Conservation (phyloP, 1,139 yeast genomes). For the Nakaseomyces uthaithaninus region DNA sequence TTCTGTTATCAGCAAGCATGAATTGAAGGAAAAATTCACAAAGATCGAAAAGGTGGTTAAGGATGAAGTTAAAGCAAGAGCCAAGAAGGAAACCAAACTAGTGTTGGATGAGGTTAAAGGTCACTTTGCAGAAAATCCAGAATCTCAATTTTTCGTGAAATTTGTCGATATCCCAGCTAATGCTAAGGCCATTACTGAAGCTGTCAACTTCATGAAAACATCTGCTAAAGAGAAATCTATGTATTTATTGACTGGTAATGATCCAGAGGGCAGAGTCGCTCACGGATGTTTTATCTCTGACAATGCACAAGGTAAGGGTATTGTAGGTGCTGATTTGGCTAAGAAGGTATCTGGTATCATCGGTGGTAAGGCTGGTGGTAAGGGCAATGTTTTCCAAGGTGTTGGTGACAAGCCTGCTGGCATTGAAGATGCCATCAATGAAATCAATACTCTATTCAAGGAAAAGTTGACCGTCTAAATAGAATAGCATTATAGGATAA, state of each 20-base stretch:
- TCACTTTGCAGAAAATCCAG: constrained; percentile 50
- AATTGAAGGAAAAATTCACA: constrained; percentile 63
- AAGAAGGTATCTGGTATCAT: constrained; percentile 58
- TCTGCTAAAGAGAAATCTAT: constrained; percentile 68
- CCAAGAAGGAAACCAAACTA: constrained; percentile 79
- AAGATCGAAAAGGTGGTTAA: constrained; percentile 78
- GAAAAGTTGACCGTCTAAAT: constrained; percentile 42
- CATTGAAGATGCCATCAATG: constrained; percentile 63
- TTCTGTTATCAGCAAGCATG: constrained; percentile 72
- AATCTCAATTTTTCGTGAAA: constrained; percentile 51
- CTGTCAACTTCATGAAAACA: constrained; percentile 75
- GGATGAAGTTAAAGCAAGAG: constrained; percentile 79
- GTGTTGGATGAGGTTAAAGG: constrained; percentile 71
- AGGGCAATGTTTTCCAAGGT: constrained; percentile 94
- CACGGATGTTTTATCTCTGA: constrained; percentile 89
- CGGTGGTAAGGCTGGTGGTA: constrained; percentile 99
- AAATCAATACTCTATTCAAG: constrained; percentile 49
- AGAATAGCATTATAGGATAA: constrained; percentile 1
- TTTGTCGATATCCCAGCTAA: constrained; percentile 66
- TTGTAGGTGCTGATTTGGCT: constrained; percentile 72
- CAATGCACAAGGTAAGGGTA: constrained; percentile 59
- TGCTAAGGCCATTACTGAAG: constrained; percentile 92
- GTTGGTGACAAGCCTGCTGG: constrained; percentile 79
- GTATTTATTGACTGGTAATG: constrained; percentile 71
- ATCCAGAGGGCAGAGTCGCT: constrained; percentile 64